Conservation (phyloP, 768 basidiomycete species). For the Termitomyces sp. region DNA sequence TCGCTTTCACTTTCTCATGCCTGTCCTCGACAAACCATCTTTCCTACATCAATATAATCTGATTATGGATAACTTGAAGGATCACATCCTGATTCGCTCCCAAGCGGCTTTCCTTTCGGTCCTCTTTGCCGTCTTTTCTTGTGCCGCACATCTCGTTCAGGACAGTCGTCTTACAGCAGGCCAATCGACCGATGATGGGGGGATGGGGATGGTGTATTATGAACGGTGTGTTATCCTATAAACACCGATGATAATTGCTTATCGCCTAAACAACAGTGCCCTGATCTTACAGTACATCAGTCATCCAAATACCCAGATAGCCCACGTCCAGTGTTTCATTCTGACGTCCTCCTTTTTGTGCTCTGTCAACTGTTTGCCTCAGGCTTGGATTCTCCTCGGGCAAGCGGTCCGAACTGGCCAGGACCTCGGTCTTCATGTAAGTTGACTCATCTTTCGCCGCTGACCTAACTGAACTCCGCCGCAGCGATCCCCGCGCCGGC, state of each 20-base stretch:
- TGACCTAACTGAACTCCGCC: conserved; percentile 14
- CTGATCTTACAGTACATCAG: conserved; percentile 91
- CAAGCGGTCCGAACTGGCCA: conserved; percentile 89
- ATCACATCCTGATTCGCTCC: conserved; percentile 46
- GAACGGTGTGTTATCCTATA: conserved; percentile 57
- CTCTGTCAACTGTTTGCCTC: conserved; percentile 89
- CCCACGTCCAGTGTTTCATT: conserved; percentile 88
- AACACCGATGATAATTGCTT: conserved; percentile 11
- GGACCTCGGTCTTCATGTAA: conserved; percentile 88
- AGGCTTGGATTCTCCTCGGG: conserved; percentile 90
- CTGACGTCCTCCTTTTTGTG: conserved; percentile 89
- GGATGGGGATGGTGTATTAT: conserved; percentile 88
- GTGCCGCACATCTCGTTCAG: conserved; percentile 74
- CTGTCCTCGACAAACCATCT: conserved; percentile 80
- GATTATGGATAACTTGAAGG: conserved; percentile 68
- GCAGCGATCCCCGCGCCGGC: conserved; percentile 79
- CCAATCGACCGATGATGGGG: conserved; percentile 67
- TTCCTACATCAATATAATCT: conserved; percentile 70
- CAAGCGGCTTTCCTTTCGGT: conserved; percentile 79
- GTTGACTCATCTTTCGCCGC: conserved; percentile 22
- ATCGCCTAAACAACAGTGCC: conserved; percentile 46
- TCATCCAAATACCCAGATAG: conserved; percentile 77
- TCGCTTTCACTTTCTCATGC: conserved; percentile 84
- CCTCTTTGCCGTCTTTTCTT: conserved; percentile 88
- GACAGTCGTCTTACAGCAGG: conserved; percentile 61